Conservation (phyloP, 768 basidiomycete species). For the Gymnopilus junonius region DNA sequence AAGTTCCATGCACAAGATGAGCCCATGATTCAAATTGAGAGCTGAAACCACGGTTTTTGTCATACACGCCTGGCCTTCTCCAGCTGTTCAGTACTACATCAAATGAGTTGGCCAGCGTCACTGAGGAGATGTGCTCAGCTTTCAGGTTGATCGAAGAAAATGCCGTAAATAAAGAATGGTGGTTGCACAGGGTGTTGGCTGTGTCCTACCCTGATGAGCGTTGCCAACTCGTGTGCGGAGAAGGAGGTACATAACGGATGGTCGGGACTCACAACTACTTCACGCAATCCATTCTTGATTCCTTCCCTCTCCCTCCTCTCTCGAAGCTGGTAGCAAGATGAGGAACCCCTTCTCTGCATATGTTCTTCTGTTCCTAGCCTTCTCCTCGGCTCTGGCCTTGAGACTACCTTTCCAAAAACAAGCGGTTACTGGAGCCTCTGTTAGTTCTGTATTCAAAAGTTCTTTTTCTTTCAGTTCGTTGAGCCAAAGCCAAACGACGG, state of each 20-base stretch:
- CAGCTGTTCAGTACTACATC: too few species aligned
- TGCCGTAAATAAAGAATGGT: not conserved
- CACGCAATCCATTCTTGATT: not conserved
- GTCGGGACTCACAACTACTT: not conserved
- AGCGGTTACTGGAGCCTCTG: not conserved
- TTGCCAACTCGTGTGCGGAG: not conserved
- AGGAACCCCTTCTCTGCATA: not conserved
- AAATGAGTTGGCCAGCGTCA: too few species aligned
- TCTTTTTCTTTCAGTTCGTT: constrained; percentile 1
- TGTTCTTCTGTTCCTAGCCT: not conserved
- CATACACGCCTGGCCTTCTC: too few species aligned
- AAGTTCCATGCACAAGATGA: too few species aligned
- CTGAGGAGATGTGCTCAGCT: too few species aligned
- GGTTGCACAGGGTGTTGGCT: not conserved
- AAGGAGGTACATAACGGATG: not conserved
- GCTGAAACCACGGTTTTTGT: too few species aligned
- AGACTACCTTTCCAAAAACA: constrained; percentile 6
- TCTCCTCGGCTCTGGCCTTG: not conserved
- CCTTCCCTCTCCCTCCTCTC: not conserved
- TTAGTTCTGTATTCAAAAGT: not conserved
- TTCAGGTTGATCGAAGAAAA: not conserved
- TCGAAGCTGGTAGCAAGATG: not conserved
- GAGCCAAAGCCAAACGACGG: not conserved
- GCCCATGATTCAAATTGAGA: too few species aligned
- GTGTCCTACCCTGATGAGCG: not conserved